phyloP scores from a whole-genome alignment of 2,329 filamentous ascomycete species.

The Akanthomyces dipterigenus region DNA sequence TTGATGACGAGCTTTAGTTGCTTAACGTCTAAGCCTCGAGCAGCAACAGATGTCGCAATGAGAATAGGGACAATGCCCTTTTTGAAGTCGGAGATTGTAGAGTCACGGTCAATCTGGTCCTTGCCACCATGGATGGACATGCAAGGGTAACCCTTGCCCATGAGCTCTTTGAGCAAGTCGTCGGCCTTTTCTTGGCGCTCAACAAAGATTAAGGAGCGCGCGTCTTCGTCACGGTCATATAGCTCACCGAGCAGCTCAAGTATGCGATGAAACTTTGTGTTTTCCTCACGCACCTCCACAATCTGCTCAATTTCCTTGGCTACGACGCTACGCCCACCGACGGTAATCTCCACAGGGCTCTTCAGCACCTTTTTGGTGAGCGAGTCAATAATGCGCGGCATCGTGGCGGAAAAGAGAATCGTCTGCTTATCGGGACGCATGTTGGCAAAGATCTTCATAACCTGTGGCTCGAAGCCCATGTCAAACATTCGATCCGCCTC shows the following conservation, averaged over 20 bases:
- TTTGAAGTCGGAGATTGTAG: constrained; percentile 90
- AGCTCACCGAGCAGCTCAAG: constrained; percentile 82
- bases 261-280: constrained; percentile 74
- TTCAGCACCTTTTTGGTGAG: constrained; percentile 82
- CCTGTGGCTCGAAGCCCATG: constrained; percentile 98
- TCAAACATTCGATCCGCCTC: constrained; percentile 99
- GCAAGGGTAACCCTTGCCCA: constrained; percentile 81
- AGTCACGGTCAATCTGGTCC: constrained; percentile 88
- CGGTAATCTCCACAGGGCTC: constrained; percentile 82
- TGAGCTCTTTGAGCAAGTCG: constrained; percentile 67
- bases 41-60: constrained; percentile 91
- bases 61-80: constrained; percentile 82
- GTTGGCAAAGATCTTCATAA: constrained; percentile 92
- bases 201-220: constrained; percentile 83
- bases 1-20: constrained; percentile 94
- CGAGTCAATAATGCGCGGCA: constrained; percentile 87
- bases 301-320: constrained; percentile 91
- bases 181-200: constrained; percentile 89
- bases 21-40: constrained; percentile 91
- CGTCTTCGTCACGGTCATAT: constrained; percentile 82
- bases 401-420: constrained; percentile 92
- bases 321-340: constrained; percentile 80
- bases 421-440: constrained; percentile 90
- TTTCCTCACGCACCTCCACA: constrained; percentile 79
- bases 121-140: constrained; percentile 93